These are phyloP conservation scores for Pseudogymnoascus sp. DNA, from an alignment of 2,329 filamentous ascomycete species.

Conservation along the genomic window DNA sequence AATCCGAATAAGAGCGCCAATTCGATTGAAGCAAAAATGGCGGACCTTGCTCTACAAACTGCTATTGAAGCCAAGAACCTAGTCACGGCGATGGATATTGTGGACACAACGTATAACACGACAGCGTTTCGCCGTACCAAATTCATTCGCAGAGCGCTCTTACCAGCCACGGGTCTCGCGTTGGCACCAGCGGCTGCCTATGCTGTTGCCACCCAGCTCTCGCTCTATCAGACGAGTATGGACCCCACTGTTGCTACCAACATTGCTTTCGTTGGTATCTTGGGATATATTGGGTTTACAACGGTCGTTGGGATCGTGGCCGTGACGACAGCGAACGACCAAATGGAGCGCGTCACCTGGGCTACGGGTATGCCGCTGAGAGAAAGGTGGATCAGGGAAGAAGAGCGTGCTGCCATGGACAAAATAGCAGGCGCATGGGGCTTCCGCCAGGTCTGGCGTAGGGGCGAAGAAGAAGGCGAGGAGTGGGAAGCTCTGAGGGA, in stretches of 20 bases:
- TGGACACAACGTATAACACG: conserved; percentile 60
- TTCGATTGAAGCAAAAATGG: conserved; percentile 63
- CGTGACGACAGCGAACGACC: conserved; percentile 80
- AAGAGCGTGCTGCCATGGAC: conserved; percentile 82
- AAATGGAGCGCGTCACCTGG: conserved; percentile 94
- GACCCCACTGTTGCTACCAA: conserved; percentile 65
- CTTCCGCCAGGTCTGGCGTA: conserved; percentile 69
- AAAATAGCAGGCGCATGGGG: conserved; percentile 84
- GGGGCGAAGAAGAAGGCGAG: conserved; percentile 82
- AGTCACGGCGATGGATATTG: conserved; percentile 65
- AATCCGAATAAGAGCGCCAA: conserved; percentile 62
- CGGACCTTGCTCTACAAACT: conserved; percentile 65
- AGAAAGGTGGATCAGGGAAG: conserved; percentile 79
- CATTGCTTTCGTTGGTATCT: conserved; percentile 69
- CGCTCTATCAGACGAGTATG: conserved; percentile 65
- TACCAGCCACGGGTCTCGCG: conserved; percentile 49
- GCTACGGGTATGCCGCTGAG: conserved; percentile 70
- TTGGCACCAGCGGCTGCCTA: conserved; percentile 62
- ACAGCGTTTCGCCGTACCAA: conserved; percentile 61
- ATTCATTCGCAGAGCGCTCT: conserved; percentile 52
- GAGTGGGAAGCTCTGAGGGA: conserved; percentile 85
- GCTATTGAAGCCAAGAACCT: conserved; percentile 76
- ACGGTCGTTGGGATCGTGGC: conserved; percentile 77
- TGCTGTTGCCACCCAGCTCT: conserved; percentile 58
- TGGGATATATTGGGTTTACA: conserved; percentile 77